These are phyloP conservation scores for Neurospora sp. DNA, from an alignment of 495 filamentous ascomycete genomes.

Conservation along the genomic window DNA sequence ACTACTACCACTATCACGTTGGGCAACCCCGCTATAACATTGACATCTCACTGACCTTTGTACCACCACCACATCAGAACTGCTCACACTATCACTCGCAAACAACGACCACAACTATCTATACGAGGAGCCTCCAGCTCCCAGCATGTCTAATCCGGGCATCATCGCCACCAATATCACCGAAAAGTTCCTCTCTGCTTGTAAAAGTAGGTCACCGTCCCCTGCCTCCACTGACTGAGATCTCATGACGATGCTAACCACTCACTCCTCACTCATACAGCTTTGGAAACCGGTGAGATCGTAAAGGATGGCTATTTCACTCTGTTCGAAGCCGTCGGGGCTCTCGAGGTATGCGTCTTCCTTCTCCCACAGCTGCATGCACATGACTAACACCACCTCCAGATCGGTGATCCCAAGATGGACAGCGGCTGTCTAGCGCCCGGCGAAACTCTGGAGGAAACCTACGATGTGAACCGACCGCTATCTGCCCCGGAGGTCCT, in stretches of 20 bases:
- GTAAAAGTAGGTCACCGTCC: constrained; percentile 44
- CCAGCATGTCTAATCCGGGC: constrained; percentile 32
- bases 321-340: constrained; percentile 86
- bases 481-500: constrained; percentile 67
- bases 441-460: constrained; percentile 70
- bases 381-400: background rate
- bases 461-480: constrained; percentile 66
- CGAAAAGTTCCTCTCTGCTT: constrained; percentile 57
- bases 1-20: background rate
- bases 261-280: constrained; percentile 32
- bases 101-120: constrained; percentile 5
- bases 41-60: background rate
- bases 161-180: constrained; percentile 67
- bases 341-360: constrained; percentile 65
- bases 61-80: constrained; percentile 5
- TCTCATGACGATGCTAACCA: background rate
- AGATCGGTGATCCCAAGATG: constrained; percentile 99
- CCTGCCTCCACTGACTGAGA: background rate
- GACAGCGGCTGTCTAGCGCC: constrained; percentile 76
- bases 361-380: background rate
- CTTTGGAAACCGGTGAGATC: constrained; percentile 65
- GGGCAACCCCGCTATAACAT: background rate
- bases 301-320: constrained; percentile 93
- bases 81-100: background rate
- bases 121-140: constrained; percentile 14